Conservation (phyloP, 331 rosid species). For the Quercus lobata region DNA sequence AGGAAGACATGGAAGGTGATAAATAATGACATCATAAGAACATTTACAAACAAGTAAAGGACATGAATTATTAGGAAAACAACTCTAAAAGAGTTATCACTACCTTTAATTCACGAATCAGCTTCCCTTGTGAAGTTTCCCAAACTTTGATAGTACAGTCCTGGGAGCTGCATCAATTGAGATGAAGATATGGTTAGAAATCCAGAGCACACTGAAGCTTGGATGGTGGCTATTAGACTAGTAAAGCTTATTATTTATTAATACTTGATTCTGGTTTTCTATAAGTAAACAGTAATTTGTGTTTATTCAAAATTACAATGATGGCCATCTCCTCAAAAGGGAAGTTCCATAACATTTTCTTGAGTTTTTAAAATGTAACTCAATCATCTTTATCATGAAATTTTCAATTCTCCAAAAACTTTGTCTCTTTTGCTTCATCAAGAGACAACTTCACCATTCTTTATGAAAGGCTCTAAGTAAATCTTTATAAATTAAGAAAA, state of each 20-base stretch:
- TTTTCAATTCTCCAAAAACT: background rate
- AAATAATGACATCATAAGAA: background rate
- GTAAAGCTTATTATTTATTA: background rate
- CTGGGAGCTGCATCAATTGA: conserved; percentile 59
- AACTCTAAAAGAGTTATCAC: background rate
- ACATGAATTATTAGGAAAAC: background rate
- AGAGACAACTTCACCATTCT: background rate
- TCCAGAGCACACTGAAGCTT: background rate
- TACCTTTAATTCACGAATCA: conserved; percentile 86
- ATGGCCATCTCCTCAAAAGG: too few species aligned
- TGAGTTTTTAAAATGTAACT: background rate
- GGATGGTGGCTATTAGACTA: background rate
- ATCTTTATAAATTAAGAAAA: too few species aligned
- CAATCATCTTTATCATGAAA: background rate
- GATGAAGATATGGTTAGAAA: conserved; percentile 14
- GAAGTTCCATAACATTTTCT: too few species aligned
- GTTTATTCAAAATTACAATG: background rate
- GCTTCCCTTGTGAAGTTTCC: conserved; percentile 94
- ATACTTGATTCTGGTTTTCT: background rate
- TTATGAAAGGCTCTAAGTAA: background rate
- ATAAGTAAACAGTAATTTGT: background rate
- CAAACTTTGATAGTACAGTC: conserved; percentile 94
- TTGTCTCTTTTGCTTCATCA: background rate
- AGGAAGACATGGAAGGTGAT: background rate
- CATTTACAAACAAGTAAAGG: background rate